Evolutionary conservation across 805 yeast species (phyloP).

Genomic region (Metschnikowia lunata): DNA sequence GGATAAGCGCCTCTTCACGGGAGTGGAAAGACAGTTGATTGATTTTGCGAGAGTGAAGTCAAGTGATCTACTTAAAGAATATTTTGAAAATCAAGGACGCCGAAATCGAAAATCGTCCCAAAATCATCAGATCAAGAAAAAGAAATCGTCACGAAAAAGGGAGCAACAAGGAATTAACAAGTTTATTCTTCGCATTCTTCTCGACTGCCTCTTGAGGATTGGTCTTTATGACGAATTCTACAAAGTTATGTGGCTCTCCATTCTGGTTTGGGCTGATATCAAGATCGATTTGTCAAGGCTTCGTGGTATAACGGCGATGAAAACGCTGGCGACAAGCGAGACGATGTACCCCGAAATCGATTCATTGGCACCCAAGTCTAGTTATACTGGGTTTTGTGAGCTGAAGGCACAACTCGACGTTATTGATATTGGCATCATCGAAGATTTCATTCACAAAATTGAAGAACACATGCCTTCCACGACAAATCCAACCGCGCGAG

Average conservation of each 20-base stretch:
- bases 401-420: slow-evolving; percentile 5
- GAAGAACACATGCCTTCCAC: slow-evolving; percentile 21
- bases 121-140: neutral
- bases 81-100: slow-evolving; percentile 17
- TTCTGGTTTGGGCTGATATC: slow-evolving; percentile 33
- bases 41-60: slow-evolving; percentile 27
- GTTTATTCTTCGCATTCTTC: slow-evolving; percentile 26
- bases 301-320: neutral
- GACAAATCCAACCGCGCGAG: slow-evolving; percentile 18
- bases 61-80: slow-evolving; percentile 17
- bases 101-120: slow-evolving; percentile 15
- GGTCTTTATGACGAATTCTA: slow-evolving; percentile 30
- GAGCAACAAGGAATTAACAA: slow-evolving; percentile 24
- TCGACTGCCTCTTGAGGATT: slow-evolving; percentile 29
- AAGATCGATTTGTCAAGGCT: slow-evolving; percentile 7
- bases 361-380: neutral
- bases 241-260: slow-evolving; percentile 29
- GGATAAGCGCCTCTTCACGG: slow-evolving; percentile 23
- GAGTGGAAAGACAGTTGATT: slow-evolving; percentile 24
- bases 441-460: slow-evolving; percentile 32
- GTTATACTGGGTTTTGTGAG: neutral
- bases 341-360: slow-evolving; percentile 4
- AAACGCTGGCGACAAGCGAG: slow-evolving; percentile 1
- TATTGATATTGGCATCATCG: slow-evolving; percentile 30
- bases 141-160: slow-evolving; percentile 6